phyloP scores from a whole-genome alignment of 1,284 basidiomycete genomes.

The Cutaneotrichosporon dermatis region DNA sequence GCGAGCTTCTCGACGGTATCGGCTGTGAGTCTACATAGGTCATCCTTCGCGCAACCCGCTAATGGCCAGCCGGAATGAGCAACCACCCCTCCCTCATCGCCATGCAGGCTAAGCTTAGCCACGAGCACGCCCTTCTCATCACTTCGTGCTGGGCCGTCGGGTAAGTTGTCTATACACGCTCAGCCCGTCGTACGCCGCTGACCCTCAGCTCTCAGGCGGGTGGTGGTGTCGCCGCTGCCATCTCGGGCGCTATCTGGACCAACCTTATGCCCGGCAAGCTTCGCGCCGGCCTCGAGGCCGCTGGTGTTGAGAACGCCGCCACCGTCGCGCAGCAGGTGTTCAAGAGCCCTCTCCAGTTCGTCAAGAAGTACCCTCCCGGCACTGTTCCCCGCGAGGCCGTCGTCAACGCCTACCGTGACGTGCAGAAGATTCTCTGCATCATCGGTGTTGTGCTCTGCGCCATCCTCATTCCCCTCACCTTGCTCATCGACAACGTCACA shows the following conservation, averaged over 20 bases:
- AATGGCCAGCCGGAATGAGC: slow-evolving; percentile 32
- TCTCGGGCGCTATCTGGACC: slow-evolving; percentile 47
- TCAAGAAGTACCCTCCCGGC: slow-evolving; percentile 37
- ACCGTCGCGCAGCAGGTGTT: slow-evolving; percentile 36
- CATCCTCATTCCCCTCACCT: slow-evolving; percentile 24
- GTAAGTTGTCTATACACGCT: neutral
- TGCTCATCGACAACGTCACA: slow-evolving; percentile 32
- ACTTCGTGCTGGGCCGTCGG: slow-evolving; percentile 15
- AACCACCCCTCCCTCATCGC: slow-evolving; percentile 37
- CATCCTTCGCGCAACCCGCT: too few species aligned
- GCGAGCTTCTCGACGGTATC: slow-evolving; percentile 49
- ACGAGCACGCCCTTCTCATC: slow-evolving; percentile 20
- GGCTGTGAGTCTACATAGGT: slow-evolving; percentile 19
- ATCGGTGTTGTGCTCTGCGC: slow-evolving; percentile 37
- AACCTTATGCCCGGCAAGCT: slow-evolving; percentile 28
- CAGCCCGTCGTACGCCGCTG: neutral
- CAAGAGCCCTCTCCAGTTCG: slow-evolving; percentile 38
- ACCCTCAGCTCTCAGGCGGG: slow-evolving; percentile 10
- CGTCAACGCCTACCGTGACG: slow-evolving; percentile 36
- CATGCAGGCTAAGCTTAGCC: slow-evolving; percentile 20
- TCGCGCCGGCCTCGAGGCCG: slow-evolving; percentile 10
- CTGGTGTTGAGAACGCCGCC: slow-evolving; percentile 9
- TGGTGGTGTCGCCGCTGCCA: slow-evolving; percentile 43
- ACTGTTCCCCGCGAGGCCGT: slow-evolving; percentile 41
- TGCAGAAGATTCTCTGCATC: slow-evolving; percentile 39